Conservation (phyloP, 306 rosid species). For the Datisca glomerata region DNA sequence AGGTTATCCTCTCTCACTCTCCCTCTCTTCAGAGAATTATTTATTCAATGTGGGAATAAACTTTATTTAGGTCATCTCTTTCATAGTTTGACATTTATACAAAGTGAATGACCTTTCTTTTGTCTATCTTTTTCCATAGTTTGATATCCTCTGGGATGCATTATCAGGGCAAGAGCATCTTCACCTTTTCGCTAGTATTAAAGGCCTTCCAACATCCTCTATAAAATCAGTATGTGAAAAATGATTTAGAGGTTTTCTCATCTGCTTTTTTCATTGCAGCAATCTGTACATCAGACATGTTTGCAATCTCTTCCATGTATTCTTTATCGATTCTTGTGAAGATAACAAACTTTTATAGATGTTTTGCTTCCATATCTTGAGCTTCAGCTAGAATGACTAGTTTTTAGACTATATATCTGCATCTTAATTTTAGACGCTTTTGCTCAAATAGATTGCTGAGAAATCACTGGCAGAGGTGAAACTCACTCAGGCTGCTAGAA, state of each 20-base stretch:
- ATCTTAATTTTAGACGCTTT: slow-evolving; percentile 3
- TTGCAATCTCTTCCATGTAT: background rate
- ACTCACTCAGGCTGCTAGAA: slow-evolving; percentile 60
- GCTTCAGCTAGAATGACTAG: background rate
- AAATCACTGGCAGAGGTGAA: slow-evolving; percentile 60
- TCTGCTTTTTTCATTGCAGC: background rate
- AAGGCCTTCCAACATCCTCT: slow-evolving; percentile 60
- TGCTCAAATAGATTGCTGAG: slow-evolving; percentile 33
- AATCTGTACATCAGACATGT: background rate
- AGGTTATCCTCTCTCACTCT: slow-evolving; percentile 39
- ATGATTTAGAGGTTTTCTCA: slow-evolving; percentile 8
- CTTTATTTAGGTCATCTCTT: too few species aligned
- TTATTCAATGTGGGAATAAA: too few species aligned
- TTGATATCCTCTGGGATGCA: slow-evolving; percentile 85
- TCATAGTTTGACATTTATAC: background rate
- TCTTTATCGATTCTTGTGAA: slow-evolving; percentile 1
- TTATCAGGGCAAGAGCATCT: slow-evolving; percentile 77
- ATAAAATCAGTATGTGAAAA: slow-evolving; percentile 41
- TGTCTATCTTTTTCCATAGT: slow-evolving; percentile 27
- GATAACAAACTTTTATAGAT: slow-evolving; percentile 1
- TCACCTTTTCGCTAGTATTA: slow-evolving; percentile 67
- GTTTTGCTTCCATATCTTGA: slow-evolving; percentile 7
- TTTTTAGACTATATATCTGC: background rate
- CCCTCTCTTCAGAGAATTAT: background rate
- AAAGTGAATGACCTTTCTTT: slow-evolving; percentile 8